Evolutionary conservation across 345 rosid genomes (phyloP), one percentile per base, ranked within the genome.

Genomic region (Populus davidiana): DNA sequence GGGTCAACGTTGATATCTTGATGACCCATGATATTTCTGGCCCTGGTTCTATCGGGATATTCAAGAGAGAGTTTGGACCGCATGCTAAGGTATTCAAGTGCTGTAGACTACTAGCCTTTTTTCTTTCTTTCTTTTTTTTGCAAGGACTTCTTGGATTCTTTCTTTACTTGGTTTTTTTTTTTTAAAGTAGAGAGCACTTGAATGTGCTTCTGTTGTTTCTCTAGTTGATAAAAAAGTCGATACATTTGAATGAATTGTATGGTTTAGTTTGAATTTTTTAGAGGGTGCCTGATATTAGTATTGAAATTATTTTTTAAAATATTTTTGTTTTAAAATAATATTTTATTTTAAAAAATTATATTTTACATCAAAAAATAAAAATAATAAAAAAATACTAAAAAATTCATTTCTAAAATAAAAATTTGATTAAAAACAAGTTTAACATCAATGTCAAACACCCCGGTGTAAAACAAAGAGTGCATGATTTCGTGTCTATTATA

Each of bases 11-110:
- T 75, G 97, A 96, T 88, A 77, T 89, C 49, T 84, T 96, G 86
- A 96, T 93, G 99, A 96, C 98, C 65, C 98, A 96, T 79, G 99
- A 96, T 87, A 96, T 95, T 52, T 93, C 94, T 72, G 99, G 99
- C 49, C 97, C 98, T 27, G 98, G 98, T 83, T 91, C 98, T 69
- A 78, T 95, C 65, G 99, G 92, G 61, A 93, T 93, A 77, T 95
- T 95, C 86, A 93, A 92, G 89, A 88, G 81, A 77, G 99, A 95
- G 84, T 95, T 95, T 76, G 99, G 98, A 67, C 71, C 89, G 74
- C 81, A 90, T 82, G 97, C 98, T 36, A 91, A 92, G 99, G 99
- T 94, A 79, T 23, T 65, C 8, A 6, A 44, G 63, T 71, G 16
- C 70, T 69, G 33, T 35, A 23, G 8, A 49, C 16, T 68, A 49